Evolutionary conservation across 345 rosid genomes (phyloP).

Genomic region (Eucalyptus grandis): DNA sequence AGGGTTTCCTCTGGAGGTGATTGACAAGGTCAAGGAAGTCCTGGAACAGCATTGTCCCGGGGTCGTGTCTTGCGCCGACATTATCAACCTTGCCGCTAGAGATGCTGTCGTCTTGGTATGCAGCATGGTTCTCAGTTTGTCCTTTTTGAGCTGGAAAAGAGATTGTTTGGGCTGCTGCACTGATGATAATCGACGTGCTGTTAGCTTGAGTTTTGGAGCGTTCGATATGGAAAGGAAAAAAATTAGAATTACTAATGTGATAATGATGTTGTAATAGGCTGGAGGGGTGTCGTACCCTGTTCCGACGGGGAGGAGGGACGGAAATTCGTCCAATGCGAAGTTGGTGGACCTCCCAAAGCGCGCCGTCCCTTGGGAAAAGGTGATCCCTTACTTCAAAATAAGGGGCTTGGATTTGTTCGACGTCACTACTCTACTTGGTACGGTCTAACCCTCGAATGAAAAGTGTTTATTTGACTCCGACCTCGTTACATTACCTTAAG

Average conservation of each 20-base stretch:
- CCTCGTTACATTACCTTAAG: not conserved
- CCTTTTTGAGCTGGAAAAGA: not conserved
- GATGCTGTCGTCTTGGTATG: constrained; percentile 68
- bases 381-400: not conserved
- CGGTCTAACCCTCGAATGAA: not conserved
- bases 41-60: constrained; percentile 60
- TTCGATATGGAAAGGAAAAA: not conserved
- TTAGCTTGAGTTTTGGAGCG: not conserved
- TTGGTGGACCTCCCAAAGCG: constrained; percentile 24
- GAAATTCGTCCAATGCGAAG: constrained; percentile 22
- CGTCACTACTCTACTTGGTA: not conserved
- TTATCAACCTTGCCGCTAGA: constrained; percentile 71
- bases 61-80: constrained; percentile 73
- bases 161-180: not conserved
- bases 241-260: not conserved
- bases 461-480: too few relatives aligned
- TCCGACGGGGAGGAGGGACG: constrained; percentile 56
- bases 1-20: constrained; percentile 21
- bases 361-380: not conserved
- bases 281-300: constrained; percentile 58
- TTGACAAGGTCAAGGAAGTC: constrained; percentile 61
- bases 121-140: not conserved
- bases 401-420: not conserved
- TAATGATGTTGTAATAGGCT: constrained; percentile 13
- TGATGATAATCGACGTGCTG: not conserved